phyloP scores from a whole-genome alignment of 2,329 filamentous ascomycete species.

The Alternaria metachromatica region DNA sequence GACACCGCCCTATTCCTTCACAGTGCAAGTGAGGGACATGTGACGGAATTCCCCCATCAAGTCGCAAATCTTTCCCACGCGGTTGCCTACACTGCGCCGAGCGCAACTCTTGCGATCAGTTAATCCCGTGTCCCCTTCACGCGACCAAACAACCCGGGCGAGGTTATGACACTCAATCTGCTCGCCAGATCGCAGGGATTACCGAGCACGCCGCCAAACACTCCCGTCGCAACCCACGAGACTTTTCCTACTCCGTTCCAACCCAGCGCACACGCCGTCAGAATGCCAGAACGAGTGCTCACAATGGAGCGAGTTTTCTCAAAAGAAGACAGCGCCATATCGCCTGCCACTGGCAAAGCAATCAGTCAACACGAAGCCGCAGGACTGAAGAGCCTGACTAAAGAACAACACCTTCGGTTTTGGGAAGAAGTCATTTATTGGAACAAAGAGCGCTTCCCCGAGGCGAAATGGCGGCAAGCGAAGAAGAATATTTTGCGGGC shows the following conservation, averaged over 20 bases:
- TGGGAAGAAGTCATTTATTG: constrained; percentile 15
- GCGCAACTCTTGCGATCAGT: neutral
- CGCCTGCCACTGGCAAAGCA: neutral
- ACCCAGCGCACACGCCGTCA: neutral
- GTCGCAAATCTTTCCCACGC: neutral
- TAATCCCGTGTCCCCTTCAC: neutral
- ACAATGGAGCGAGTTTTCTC: neutral
- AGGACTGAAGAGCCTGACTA: constrained; percentile 19
- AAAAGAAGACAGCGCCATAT: neutral
- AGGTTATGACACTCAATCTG: neutral
- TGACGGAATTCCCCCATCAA: neutral
- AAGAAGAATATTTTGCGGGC: constrained; percentile 1
- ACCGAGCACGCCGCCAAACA: neutral
- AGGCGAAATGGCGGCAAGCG: constrained; percentile 13
- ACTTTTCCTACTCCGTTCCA: too few relatives aligned
- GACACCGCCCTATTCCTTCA: neutral
- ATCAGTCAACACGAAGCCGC: constrained; percentile 21
- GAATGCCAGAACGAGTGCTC: neutral
- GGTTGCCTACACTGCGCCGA: neutral
- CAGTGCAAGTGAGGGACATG: neutral
- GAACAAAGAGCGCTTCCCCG: constrained; percentile 19
- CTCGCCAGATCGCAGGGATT: neutral
- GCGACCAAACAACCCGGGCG: neutral
- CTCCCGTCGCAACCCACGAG: neutral
- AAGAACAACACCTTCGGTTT: constrained; percentile 11